phyloP scores from a whole-genome alignment of 148 eudicot species.

The Drosera capensis region DNA sequence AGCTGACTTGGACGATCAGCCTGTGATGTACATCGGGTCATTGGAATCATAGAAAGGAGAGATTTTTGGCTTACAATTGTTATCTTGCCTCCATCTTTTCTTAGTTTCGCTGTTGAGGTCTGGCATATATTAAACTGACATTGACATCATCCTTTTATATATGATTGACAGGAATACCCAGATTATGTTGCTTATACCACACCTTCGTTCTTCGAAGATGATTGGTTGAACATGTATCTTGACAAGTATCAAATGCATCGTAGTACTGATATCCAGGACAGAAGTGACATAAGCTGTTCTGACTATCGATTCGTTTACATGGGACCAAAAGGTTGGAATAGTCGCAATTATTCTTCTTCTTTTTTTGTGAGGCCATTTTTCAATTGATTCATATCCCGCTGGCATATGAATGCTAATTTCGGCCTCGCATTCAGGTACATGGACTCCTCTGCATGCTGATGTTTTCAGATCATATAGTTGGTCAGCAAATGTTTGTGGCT shows the following conservation, averaged over 20 bases:
- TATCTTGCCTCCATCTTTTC: too few species aligned
- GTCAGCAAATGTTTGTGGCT: slow-evolving; percentile 97
- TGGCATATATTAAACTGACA: too few species aligned
- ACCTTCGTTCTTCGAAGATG: slow-evolving; percentile 64
- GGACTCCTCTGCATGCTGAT: slow-evolving; percentile 99
- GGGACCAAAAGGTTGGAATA: slow-evolving; percentile 87
- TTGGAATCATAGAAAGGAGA: too few species aligned
- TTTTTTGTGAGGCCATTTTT: slow-evolving; percentile 1
- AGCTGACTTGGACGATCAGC: too few species aligned
- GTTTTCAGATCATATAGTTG: slow-evolving; percentile 98
- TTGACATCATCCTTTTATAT: neutral
- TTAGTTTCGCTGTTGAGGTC: too few species aligned
- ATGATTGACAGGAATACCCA: slow-evolving; percentile 78
- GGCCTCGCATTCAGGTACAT: slow-evolving; percentile 55
- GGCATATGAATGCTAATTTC: slow-evolving; percentile 3
- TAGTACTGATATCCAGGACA: slow-evolving; percentile 36
- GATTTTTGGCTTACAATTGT: too few species aligned
- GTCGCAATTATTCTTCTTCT: slow-evolving; percentile 5
- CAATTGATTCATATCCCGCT: too few species aligned
- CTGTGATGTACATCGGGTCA: too few species aligned
- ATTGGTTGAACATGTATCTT: slow-evolving; percentile 90
- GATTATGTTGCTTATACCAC: slow-evolving; percentile 61
- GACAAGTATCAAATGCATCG: slow-evolving; percentile 59
- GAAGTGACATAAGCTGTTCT: slow-evolving; percentile 60
- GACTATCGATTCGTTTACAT: slow-evolving; percentile 99